Evolutionary conservation across 2,329 filamentous ascomycete genomes (phyloP).

Genomic region (Nothophaeocryptopus gaeumannii): DNA sequence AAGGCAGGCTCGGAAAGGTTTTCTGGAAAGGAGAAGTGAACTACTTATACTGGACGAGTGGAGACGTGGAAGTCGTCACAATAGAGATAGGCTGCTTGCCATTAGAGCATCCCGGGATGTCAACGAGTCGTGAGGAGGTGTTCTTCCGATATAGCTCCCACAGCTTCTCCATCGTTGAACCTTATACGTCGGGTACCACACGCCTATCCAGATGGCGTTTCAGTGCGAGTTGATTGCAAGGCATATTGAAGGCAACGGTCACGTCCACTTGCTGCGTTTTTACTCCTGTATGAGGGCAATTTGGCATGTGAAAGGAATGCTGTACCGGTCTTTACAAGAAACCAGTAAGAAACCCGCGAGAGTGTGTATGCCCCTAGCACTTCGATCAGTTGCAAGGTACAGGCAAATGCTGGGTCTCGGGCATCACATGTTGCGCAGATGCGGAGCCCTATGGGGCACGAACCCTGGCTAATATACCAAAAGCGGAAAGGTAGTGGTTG

Average conservation of each 20-base stretch:
- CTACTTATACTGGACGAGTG: no score
- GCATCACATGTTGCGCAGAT: no score
- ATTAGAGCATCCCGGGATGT: no score
- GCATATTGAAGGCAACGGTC: not conserved
- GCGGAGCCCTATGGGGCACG: no score
- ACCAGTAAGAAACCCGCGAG: not conserved
- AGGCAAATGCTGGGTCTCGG: no score
- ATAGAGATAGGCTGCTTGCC: not conserved
- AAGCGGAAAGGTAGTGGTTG: no score
- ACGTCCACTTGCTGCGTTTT: not conserved
- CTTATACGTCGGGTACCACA: not conserved
- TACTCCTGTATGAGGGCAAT: not conserved
- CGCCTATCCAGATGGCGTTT: not conserved
- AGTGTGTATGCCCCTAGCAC: no score
- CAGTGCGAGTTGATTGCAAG: not conserved
- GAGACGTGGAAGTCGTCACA: no score
- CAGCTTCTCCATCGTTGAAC: slow-evolving; percentile 2
- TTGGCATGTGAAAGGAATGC: not conserved
- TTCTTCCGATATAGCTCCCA: not conserved
- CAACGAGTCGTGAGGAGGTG: not conserved
- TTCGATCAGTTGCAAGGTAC: no score
- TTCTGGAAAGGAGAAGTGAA: not conserved
- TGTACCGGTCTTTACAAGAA: no score
- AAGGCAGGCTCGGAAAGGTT: not conserved
- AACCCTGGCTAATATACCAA: no score